Evolutionary conservation across 768 basidiomycete species (phyloP), one percentile per base, ranked within the genome.

Genomic region (Boletus sp.): DNA sequence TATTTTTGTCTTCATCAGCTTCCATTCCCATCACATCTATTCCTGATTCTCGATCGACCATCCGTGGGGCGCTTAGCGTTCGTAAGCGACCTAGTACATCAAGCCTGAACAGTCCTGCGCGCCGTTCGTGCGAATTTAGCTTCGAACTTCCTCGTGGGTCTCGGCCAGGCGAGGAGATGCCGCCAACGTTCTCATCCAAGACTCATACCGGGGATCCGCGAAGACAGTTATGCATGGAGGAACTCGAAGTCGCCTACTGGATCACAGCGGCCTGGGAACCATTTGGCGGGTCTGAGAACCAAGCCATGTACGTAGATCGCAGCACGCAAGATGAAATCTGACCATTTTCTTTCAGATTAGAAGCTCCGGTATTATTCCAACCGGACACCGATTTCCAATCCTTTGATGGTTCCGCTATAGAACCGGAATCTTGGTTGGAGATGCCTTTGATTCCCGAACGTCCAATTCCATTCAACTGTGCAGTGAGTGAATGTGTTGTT

Each of bases 381-480:
- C 82, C 83, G 5, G 85, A 86, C 50, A 62, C 71, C 1, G 85
- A 84, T 59, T 84, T 84, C 59, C 81, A 83, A 51, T 85, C 83
- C 3, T 62, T 77, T 20, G 85, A 86, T 62, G 81, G 79, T 33
- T 67, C 73, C 3, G 54, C 69, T 12, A 65, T 73, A 40, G 70
- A 77, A 50, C 74, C 78, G 4, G 77, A 79, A 40, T 80, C 81
- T 0, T 90, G 89, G 88, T 63, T 88, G 20, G 89, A 90, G 67
- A 80, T 86, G 69, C 83, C 86, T 36, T 70, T 90, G 41, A 79
- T 77, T 54, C 73, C 83, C 2, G 87, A 89, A 63, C 80, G 86
- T 28, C 77, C 78, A 0, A 77, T 88, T 24, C 83, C 87, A 4
- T 83, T 86, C 66, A 79, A 77, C 37, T 87, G 85, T 68, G 87